A percentile compares a stretch with the other conserved stretches of the same genome.
These are phyloP conservation scores for Hanseniaspora thailandica DNA, from an alignment of 805 yeast species.

Conservation along the genomic window DNA sequence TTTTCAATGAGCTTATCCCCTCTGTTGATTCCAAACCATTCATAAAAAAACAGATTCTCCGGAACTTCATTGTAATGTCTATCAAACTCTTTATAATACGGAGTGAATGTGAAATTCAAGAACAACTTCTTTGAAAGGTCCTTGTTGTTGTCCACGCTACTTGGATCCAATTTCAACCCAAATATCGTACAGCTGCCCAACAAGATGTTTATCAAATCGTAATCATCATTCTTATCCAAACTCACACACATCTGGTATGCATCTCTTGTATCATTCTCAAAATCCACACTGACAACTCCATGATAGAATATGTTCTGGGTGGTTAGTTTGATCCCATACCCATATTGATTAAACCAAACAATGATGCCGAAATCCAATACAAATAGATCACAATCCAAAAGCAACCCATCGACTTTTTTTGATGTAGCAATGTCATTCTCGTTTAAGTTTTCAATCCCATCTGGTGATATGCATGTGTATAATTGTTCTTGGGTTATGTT, in stretches of 20 bases:
- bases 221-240: background rate
- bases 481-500: slow-evolving; percentile 3
- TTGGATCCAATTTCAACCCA: slow-evolving; percentile 2
- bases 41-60: slow-evolving; percentile 30
- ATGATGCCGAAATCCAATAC: slow-evolving; percentile 30
- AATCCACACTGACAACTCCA: slow-evolving; percentile 20
- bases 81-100: slow-evolving; percentile 30
- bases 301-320: slow-evolving; percentile 28
- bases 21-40: slow-evolving; percentile 31
- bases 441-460: slow-evolving; percentile 8
- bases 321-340: slow-evolving; percentile 31
- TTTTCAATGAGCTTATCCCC: slow-evolving; percentile 32
- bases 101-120: slow-evolving; percentile 28
- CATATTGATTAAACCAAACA: slow-evolving; percentile 31
- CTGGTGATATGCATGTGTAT: background rate
- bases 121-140: background rate
- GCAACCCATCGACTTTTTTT: background rate
- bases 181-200: slow-evolving; percentile 4
- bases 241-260: slow-evolving; percentile 6
- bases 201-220: slow-evolving; percentile 2
- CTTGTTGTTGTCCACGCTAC: background rate
- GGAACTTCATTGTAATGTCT: slow-evolving; percentile 28
- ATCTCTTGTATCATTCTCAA: background rate
- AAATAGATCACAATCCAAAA: slow-evolving; percentile 27
- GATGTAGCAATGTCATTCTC: background rate